Conservation (phyloP, 495 filamentous ascomycete genomes). For the Penicillium desertorum region DNA sequence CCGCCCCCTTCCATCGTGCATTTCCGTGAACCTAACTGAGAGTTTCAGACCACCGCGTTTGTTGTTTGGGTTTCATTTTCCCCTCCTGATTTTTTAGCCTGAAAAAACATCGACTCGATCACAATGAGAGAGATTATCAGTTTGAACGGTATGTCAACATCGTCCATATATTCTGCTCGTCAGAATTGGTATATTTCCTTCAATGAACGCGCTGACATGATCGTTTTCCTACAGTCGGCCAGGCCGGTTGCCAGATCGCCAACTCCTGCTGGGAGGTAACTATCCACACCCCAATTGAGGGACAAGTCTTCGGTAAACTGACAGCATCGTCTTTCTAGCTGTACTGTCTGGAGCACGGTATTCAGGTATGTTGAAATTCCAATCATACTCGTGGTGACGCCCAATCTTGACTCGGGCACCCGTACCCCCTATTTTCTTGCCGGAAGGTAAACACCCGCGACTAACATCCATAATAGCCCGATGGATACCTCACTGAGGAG, state of each 20-base stretch:
- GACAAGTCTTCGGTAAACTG: slow-evolving; percentile 21
- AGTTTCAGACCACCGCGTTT: slow-evolving; percentile 29
- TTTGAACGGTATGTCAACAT: slow-evolving; percentile 80
- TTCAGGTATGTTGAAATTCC: slow-evolving; percentile 70
- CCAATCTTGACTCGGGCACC: slow-evolving; percentile 20
- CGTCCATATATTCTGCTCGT: not conserved
- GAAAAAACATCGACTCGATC: slow-evolving; percentile 41
- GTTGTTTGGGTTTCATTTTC: slow-evolving; percentile 33
- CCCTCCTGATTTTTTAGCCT: slow-evolving; percentile 36
- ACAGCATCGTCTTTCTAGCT: slow-evolving; percentile 59
- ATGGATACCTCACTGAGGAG: slow-evolving; percentile 98
- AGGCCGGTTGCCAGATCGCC: slow-evolving; percentile 99
- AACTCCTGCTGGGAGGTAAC: slow-evolving; percentile 99
- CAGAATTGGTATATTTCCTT: slow-evolving; percentile 22
- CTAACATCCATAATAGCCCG: slow-evolving; percentile 62
- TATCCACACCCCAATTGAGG: slow-evolving; percentile 20
- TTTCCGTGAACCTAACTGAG: slow-evolving; percentile 19
- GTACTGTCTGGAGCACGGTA: slow-evolving; percentile 99
- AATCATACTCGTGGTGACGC: slow-evolving; percentile 18
- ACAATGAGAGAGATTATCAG: slow-evolving; percentile 98
- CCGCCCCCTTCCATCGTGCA: slow-evolving; percentile 24
- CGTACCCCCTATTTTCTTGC: slow-evolving; percentile 21
- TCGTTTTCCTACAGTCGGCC: slow-evolving; percentile 70
- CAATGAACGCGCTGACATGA: slow-evolving; percentile 24
- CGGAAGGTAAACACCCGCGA: slow-evolving; percentile 26